Evolutionary conservation across 345 rosid genomes (phyloP), one percentile per base, ranked within the genome.

Genomic region (Aquilaria malaccensis): DNA sequence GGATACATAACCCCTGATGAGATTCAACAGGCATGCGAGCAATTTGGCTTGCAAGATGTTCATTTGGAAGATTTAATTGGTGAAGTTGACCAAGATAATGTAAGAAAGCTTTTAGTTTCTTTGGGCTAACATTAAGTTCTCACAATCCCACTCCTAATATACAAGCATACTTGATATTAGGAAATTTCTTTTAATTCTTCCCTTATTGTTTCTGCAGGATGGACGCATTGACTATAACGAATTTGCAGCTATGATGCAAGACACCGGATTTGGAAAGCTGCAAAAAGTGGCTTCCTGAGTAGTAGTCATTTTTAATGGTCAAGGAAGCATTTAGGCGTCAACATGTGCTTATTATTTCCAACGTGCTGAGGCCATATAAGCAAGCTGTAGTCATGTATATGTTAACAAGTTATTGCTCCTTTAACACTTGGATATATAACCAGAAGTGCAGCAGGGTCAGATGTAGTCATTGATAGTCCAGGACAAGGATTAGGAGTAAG

Each of bases 191-290:
- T 13, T 11, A 22, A 51, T 62, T 33, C 10, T 13, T 45, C 13
- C 14, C 13, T 32, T 10, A 7, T 2, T 49, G 51, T 2, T 37
- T n/a, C 33, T 52, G 45, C 83, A 91, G 94, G 96, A 91, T 76
- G 97, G 97, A 13, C 88, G 83, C 54, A 88, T 91, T 29, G 96
- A 88, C 67, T 91, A 88, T 73, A 86, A 79, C 30, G 97, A 91
- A 71, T 88, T 91, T 45, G 94, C 85, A 68, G 96, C 80, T 13
- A 88, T 88, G 97, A 91, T 91, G 97, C 80, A 85, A 82, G 87
- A 84, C 70, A 62, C 76, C 14, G 74, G 74, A 63, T 76, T 88
- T 62, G 68, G 79, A 45, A 71, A 67, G 55, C 60, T 64, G 45
- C 30, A 70, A 61, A 76, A 45, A 58, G 47, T 65, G 13, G 51